A percentile compares a stretch with the other conserved stretches of the same genome.
Conservation (phyloP, 2,329 filamentous ascomycete genomes). For the Hymenoscyphus linearis region DNA sequence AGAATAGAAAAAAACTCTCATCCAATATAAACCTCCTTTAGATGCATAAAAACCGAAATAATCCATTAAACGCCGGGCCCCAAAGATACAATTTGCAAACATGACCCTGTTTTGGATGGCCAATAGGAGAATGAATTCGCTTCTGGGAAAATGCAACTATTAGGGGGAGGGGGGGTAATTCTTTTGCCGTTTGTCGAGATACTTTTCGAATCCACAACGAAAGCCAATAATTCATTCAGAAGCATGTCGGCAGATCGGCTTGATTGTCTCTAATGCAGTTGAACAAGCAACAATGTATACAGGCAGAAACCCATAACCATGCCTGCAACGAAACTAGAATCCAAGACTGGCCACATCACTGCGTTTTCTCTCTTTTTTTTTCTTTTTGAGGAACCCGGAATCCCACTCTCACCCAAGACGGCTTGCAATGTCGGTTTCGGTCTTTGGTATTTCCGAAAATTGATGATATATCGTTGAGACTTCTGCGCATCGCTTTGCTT, state of each 20-base stretch:
- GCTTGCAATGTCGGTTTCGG: constrained; percentile 11
- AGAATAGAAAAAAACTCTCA: neutral
- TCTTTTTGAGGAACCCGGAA: constrained; percentile 21
- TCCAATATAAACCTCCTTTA: neutral
- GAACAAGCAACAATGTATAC: constrained; percentile 22
- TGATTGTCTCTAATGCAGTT: constrained; percentile 32
- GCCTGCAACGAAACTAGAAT: constrained; percentile 13
- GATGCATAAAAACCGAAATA: neutral
- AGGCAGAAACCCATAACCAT: constrained; percentile 21
- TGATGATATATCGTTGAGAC: constrained; percentile 3
- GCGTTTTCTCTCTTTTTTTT: constrained; percentile 16
- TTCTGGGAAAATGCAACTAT: neutral
- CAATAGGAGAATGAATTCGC: neutral
- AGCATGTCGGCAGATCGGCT: constrained; percentile 30
- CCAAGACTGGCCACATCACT: constrained; percentile 20
- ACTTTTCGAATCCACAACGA: constrained; percentile 19
- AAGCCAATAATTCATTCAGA: constrained; percentile 22
- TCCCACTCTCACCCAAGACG: constrained; percentile 23
- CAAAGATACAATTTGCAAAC: neutral
- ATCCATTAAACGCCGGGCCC: neutral
- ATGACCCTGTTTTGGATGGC: neutral
- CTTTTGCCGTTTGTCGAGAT: constrained; percentile 7
- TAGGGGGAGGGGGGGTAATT: neutral
- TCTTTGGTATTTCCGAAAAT: neutral
- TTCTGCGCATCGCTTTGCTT: constrained; percentile 2